phyloP scores from a whole-genome alignment of 257 asterid species.

The Solanum paucissectum region DNA sequence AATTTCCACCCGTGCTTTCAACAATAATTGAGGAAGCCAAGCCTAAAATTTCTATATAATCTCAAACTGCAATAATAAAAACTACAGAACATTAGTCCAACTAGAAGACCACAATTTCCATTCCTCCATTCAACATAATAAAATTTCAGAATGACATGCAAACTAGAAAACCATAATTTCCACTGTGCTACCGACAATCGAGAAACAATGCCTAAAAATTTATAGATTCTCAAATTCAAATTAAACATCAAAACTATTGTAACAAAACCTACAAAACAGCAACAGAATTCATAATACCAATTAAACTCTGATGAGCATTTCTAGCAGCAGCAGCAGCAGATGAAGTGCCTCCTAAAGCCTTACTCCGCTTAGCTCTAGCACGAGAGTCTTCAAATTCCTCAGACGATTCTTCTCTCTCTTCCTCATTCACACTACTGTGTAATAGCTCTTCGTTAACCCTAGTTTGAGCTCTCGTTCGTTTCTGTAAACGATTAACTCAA shows the following conservation, averaged over 20 bases:
- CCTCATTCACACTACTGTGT: constrained; percentile 33
- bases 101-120: neutral
- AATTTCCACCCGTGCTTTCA: neutral
- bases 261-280: neutral
- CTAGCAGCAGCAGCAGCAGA: constrained; percentile 23
- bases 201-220: neutral
- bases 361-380: constrained; percentile 48
- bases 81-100: neutral
- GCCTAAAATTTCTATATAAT: neutral
- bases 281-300: constrained; percentile 35
- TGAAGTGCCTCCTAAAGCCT: constrained; percentile 48
- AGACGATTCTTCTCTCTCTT: constrained; percentile 66
- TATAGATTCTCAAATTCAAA: neutral
- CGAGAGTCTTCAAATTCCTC: constrained; percentile 68
- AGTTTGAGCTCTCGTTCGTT: constrained; percentile 64
- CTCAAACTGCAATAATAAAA: neutral
- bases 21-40: neutral
- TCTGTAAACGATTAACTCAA: constrained; percentile 32
- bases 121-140: neutral
- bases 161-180: neutral
- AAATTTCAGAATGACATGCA: neutral
- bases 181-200: neutral
- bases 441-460: constrained; percentile 26
- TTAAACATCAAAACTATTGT: neutral
- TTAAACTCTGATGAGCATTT: constrained; percentile 34